Evolutionary conservation across 1,284 basidiomycete genomes (phyloP).

Genomic region (Fistulinella cinereoalba): DNA sequence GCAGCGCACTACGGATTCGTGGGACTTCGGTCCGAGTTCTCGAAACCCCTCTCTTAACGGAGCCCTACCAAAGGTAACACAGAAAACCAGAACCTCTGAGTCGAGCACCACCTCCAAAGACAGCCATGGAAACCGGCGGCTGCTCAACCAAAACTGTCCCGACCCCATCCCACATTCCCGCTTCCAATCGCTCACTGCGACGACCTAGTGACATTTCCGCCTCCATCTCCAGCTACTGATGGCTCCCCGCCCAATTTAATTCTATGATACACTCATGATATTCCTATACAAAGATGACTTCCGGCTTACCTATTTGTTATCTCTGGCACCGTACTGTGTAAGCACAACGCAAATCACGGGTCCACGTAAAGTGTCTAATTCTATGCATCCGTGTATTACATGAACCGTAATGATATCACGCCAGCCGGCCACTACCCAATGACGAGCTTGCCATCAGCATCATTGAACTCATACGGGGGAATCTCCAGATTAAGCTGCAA

Average conservation of each 20-base stretch:
- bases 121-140: constrained; percentile 4
- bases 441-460: constrained; percentile 84
- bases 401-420: constrained; percentile 12
- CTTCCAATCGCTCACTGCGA: too few species aligned
- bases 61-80: constrained; percentile 2
- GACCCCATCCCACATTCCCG: too few species aligned
- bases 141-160: background rate
- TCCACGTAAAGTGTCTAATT: constrained; percentile 24
- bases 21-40: constrained; percentile 27
- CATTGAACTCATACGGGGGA: constrained; percentile 84
- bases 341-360: background rate
- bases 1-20: constrained; percentile 30
- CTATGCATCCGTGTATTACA: constrained; percentile 21
- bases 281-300: too few species aligned
- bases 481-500: constrained; percentile 89
- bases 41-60: constrained; percentile 8
- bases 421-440: constrained; percentile 65
- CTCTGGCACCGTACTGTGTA: background rate
- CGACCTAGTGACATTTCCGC: too few species aligned
- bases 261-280: too few species aligned
- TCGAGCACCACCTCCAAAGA: constrained; percentile 5
- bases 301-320: too few species aligned
- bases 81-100: constrained; percentile 3
- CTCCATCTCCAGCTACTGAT: background rate
- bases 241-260: constrained; percentile 12